Evolutionary conservation across 192 early-diverging fungal species (phyloP), one percentile per base, ranked within the genome.

Genomic region (Powellomyces hirtus): DNA sequence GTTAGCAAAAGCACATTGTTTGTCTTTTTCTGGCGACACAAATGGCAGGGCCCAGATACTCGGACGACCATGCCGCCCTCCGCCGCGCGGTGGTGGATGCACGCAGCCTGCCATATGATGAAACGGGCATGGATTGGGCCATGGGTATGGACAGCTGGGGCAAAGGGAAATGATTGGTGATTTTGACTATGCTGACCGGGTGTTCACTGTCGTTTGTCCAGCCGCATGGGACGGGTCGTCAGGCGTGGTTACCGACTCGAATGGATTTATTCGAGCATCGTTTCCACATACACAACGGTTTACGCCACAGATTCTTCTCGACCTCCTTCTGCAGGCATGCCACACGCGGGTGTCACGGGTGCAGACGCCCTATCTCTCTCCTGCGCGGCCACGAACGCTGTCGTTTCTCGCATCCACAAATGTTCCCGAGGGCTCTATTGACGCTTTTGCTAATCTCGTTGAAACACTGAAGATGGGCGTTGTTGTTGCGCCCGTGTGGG

Each of bases 181-280:
- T 18, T 10, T 61, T 1, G 18, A 45, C 16, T 45, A 16, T 16
- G 0, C 0, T 45, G 0, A 20, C 18, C 16, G 18, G 18, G 22
- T 45, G 22, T 45, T 45, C 22, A 1, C 0, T 55, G 14, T 26
- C 29, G 14, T 16, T 1, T 24, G 14, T 37, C 50, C 50, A 66
- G 64, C 29, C 18, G 64, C 64, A 26, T 24, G 37, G 26, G 64
- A 66, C 35, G 16, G 26, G 13, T 18, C 35, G 4, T 37, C 30
- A n/a, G 64, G 36, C 22, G 35, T 50, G 20, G 36, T 69, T 16
- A 59, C 58, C 38, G 67, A 69, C 42, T 50, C 67, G n/a, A 69
- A 60, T 22, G 67, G 67, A 31, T 69, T 69, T 45, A 69, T 69
- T 20, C 67, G 67, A 1, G 55, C 58, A 29, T 69, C 67, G 8